Base-by-base conservation (phyloP, 257 asterid genomes). In the Galeopsis tetrahit region DNA sequence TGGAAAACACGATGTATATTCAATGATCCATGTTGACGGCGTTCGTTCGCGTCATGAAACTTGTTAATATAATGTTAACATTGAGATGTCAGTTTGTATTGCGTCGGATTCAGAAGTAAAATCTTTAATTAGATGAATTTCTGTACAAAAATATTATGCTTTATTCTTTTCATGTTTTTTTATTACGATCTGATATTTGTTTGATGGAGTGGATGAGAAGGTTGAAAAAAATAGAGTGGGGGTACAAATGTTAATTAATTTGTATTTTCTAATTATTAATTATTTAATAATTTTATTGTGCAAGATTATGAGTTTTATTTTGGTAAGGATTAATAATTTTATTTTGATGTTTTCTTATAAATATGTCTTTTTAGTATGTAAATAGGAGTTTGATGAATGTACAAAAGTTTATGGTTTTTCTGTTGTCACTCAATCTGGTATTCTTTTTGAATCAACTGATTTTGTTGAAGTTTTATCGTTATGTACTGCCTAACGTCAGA, bases 51-150 rank as follows among this genome's bases (percentile, higher is more conserved):
- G 32, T 55, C 34, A 28, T 31, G 52, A 68, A 46, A 63, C 33
- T 56, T n/a, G 5, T 63, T 68, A 15, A 72, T 77, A 44, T 4
- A 52, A 13, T 69, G 49, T 21, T 55, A 7, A 56, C 51, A 55
- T 67, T 60, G 63, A 71, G 51, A 5, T 49, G 13, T 35, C 13
- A 36, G 35, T 38, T 35, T 44, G 49, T 78, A 4, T 36, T 69
- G 53, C 32, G 10, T 66, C 38, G 10, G 43, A 44, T 44, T 34
- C 31, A 14, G 52, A 66, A 65, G 70, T 48, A 49, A 14, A n/a
- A n/a, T 2, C 7, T 4, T 74, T 32, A 32, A 43, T 31, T 66
- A 46, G 43, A 33, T 66, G 44, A 56, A 33, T 14, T 43, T 65
- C 5, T 35, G 51, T n/a, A 57, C n/a, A 39, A 57, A 38, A 5